phyloP scores from a whole-genome alignment of 805 yeast genomes.

The Cyberlindnera xylosilytica region DNA sequence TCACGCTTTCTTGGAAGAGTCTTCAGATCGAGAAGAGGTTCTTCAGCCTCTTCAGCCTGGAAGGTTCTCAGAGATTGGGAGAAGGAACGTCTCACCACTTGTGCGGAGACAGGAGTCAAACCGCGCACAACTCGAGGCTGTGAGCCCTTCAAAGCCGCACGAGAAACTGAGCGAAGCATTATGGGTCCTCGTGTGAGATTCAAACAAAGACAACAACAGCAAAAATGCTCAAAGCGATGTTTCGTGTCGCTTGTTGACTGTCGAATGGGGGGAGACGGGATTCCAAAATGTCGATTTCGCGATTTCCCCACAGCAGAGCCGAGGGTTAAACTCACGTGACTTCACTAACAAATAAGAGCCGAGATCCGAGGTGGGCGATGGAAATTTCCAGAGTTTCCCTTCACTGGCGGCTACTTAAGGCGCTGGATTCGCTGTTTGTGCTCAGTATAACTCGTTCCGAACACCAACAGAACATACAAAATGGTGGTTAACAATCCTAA shows the following conservation, averaged over 20 bases:
- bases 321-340: too few species aligned
- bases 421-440: too few species aligned
- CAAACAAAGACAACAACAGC: too few species aligned
- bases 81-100: constrained; percentile 1
- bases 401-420: too few species aligned
- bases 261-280: background rate
- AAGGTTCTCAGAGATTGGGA: background rate
- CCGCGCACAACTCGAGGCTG: background rate
- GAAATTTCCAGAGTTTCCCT: background rate
- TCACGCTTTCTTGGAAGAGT: constrained; percentile 23
- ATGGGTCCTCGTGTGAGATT: background rate
- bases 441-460: too few species aligned
- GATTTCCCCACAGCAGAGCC: background rate
- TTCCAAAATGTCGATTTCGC: background rate
- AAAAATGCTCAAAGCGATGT: too few species aligned
- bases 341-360: background rate
- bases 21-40: constrained; percentile 20
- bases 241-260: background rate
- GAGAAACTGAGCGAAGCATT: background rate
- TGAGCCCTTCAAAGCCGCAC: too few species aligned
- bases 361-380: background rate
- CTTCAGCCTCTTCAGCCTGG: constrained; percentile 8
- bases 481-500: background rate
- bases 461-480: background rate
- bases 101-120: background rate